Evolutionary conservation across 1,284 basidiomycete genomes (phyloP), one percentile per base, ranked within the genome.

Genomic region (Marasmius fiardii): DNA sequence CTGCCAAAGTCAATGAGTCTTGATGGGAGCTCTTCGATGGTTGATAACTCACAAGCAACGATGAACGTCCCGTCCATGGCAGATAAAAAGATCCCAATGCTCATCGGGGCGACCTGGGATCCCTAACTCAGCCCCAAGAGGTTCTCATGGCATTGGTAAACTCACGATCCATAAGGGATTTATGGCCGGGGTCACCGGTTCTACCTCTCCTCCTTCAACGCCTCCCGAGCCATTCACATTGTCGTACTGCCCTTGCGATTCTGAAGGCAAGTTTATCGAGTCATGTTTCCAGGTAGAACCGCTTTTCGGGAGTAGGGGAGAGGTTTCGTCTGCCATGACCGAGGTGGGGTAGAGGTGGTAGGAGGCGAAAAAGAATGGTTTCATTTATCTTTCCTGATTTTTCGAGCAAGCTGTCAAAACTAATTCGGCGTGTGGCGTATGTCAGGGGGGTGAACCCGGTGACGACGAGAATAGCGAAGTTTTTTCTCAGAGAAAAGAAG

Each of bases 1-100:
- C 77, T 80, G n/a, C n/a, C n/a, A n/a, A n/a, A n/a, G n/a, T n/a
- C n/a, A n/a, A n/a, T n/a, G n/a, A n/a, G n/a, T n/a, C n/a, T n/a
- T n/a, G n/a, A n/a, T n/a, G n/a, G n/a, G n/a, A n/a, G n/a, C n/a
- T n/a, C n/a, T n/a, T n/a, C n/a, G n/a, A n/a, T n/a, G n/a, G n/a
- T n/a, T n/a, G n/a, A n/a, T n/a, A n/a, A 57, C 68, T 52, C 62
- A 74, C 75, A 77, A 20, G 82, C 81, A 16, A 82, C 75, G 34
- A 86, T 77, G 43, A 85, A 82, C 0, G 81, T 85, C 35, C 70
- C 71, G 62, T 86, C 83, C 76, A 83, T 77, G 0, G 83, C 80
- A 10, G 74, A 71, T 1, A 86, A 69, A 60, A 84, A 83, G 1
- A 82, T 78, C 3, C 83, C 83, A 41, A 85, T 67, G 6, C 78